These are phyloP conservation scores for Hirsutella rhossiliensis DNA, from an alignment of 2,329 filamentous ascomycete genomes.

Conservation along the genomic window DNA sequence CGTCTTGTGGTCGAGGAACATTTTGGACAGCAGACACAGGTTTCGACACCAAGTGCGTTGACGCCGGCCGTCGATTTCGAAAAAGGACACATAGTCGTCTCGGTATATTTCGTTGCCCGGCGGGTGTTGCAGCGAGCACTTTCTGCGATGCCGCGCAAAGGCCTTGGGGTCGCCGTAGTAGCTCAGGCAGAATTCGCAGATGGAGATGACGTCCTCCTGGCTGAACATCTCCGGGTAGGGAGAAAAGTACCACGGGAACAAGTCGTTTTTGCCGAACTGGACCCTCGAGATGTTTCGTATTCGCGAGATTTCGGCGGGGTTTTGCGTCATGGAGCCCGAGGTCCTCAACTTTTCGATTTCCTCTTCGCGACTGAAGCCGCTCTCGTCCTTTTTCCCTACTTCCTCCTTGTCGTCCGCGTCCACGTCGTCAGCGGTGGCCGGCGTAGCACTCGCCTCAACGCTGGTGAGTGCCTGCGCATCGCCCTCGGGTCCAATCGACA, in stretches of 20 bases:
- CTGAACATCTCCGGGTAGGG: constrained; percentile 87
- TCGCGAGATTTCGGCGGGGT: constrained; percentile 89
- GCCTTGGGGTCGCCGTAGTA: constrained; percentile 79
- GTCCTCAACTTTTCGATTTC: constrained; percentile 95
- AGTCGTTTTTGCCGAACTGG: constrained; percentile 83
- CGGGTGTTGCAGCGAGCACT: constrained; percentile 84
- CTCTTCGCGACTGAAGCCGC: constrained; percentile 64
- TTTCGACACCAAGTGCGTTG: constrained; percentile 97
- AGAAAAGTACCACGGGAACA: constrained; percentile 98
- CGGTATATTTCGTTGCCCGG: constrained; percentile 98
- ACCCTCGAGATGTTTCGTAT: constrained; percentile 91
- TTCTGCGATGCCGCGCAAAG: constrained; percentile 74
- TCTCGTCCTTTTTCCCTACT: constrained; percentile 33
- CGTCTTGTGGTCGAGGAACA: constrained; percentile 96
- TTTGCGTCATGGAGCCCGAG: constrained; percentile 96
- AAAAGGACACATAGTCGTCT: constrained; percentile 87
- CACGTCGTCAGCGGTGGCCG: constrained; percentile 36
- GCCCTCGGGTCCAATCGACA: constrained; percentile 27
- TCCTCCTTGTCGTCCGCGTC: constrained; percentile 40
- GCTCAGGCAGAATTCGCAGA: constrained; percentile 92
- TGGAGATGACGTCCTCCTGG: constrained; percentile 81
- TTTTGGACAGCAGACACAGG: constrained; percentile 83
- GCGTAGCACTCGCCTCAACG: constrained; percentile 30
- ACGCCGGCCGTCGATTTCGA: constrained; percentile 89
- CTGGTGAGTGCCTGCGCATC: constrained; percentile 32